These are phyloP conservation scores for Akanthomyces lecanii DNA, from an alignment of 2,329 filamentous ascomycete species.

Conservation along the genomic window DNA sequence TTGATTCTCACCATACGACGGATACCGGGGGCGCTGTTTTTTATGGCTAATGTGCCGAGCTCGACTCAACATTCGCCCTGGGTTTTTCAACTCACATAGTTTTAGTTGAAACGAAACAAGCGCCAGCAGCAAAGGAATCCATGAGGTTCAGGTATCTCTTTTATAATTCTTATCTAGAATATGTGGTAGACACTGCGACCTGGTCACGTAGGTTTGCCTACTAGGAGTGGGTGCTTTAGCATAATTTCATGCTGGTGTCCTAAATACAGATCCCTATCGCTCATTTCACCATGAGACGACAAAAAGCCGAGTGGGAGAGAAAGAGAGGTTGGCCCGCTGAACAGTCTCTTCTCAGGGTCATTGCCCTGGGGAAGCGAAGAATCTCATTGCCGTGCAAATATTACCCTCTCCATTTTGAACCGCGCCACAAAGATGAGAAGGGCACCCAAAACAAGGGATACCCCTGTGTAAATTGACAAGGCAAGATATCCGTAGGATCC, in stretches of 20 bases:
- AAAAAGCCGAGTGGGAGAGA: not conserved
- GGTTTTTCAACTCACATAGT: too few species aligned
- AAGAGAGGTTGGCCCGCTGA: not conserved
- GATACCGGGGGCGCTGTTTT: not conserved
- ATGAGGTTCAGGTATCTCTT: too few species aligned
- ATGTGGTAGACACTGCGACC: too few species aligned
- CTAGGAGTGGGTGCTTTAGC: too few species aligned
- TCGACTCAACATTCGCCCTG: too few species aligned
- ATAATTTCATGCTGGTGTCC: too few species aligned
- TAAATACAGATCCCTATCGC: too few species aligned
- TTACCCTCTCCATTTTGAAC: not conserved
- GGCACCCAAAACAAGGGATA: constrained; percentile 1
- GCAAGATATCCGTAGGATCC: constrained; percentile 9
- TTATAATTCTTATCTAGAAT: too few species aligned
- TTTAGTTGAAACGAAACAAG: too few species aligned
- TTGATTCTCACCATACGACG: constrained; percentile 4
- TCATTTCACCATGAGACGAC: not conserved
- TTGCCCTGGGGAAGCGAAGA: not conserved
- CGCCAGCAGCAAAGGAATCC: too few species aligned
- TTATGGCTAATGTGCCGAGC: not conserved
- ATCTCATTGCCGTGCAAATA: constrained; percentile 9
- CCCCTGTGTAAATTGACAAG: constrained; percentile 6
- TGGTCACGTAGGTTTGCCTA: too few species aligned
- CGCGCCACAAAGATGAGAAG: constrained; percentile 4
- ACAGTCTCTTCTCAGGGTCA: not conserved